Conservation (phyloP, 2,329 filamentous ascomycete genomes). For the Fusarium chlamydosporum region DNA sequence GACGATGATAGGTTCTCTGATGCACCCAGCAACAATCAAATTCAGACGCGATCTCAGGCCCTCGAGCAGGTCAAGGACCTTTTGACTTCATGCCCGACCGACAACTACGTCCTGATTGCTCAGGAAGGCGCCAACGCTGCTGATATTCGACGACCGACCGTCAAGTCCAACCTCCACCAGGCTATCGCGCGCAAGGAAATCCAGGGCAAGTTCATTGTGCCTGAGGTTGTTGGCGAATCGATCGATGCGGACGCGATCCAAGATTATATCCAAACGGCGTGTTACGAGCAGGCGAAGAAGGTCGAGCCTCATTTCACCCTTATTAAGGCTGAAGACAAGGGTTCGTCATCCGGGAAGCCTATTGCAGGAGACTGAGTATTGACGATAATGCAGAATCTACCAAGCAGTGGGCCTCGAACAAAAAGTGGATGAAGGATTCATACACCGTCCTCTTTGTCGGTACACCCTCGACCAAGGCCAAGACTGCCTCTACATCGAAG, state of each 20-base stretch:
- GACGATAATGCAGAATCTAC: conserved; percentile 23
- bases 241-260: conserved; percentile 59
- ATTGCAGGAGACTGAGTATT: neutral
- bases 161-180: conserved; percentile 67
- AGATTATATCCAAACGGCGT: conserved; percentile 63
- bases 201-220: conserved; percentile 62
- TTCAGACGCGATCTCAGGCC: conserved; percentile 65
- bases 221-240: conserved; percentile 70
- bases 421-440: conserved; percentile 54
- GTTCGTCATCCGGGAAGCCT: conserved; percentile 54
- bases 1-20: conserved; percentile 54
- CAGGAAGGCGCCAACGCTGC: conserved; percentile 80
- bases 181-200: conserved; percentile 56
- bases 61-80: conserved; percentile 62
- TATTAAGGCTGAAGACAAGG: conserved; percentile 61
- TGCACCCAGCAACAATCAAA: conserved; percentile 56
- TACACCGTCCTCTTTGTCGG: conserved; percentile 86
- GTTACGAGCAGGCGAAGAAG: conserved; percentile 58
- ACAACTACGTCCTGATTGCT: conserved; percentile 81
- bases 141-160: conserved; percentile 71
- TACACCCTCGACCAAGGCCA: conserved; percentile 60
- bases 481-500: conserved; percentile 21
- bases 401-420: conserved; percentile 24
- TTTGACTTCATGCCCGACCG: conserved; percentile 78
- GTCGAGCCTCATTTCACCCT: conserved; percentile 58